Evolutionary conservation across 2,329 filamentous ascomycete species (phyloP), one percentile per base, ranked within the genome.

Genomic region (Mycogone perniciosa): DNA sequence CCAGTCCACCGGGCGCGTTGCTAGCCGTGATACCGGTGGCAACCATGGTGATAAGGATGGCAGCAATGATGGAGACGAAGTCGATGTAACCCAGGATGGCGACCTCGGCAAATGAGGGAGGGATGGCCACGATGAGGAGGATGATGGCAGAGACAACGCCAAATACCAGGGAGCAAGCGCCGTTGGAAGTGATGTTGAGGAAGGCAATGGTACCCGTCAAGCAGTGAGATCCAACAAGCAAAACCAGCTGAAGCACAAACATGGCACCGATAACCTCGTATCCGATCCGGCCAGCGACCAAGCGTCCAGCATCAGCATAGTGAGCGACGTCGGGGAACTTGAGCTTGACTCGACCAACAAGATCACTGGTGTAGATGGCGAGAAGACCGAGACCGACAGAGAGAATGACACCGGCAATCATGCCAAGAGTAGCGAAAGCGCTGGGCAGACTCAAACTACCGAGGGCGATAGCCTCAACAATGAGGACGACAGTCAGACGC

Each of bases 211-310:
- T 77, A 57, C 87, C 87, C 0, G 84, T 86, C 54, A 88, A 70
- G 46, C 86, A 73, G 67, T 89, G 86, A n/a, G 83, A 85, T 33
- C 79, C 82, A 67, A 85, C 82, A 58, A 86, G 77, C 67, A 89
- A 86, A 50, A 85, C 69, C 37, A 88, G 71, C 65, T 87, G 81
- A 13, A 88, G 66, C 7, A 77, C 69, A 58, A 85, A 83, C 56
- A 78, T 82, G 55, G 71, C 66, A 27, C 82, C 82, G 41, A 86
- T 70, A 31, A 88, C 56, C 62, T 86, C 81, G 54, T 81, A 78
- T 1, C 82, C 83, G 37, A 79, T 69, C 13, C 67, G 70, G 7
- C 86, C 86, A 52, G 74, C 72, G 45, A 88, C 70, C 44, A 88
- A 71, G 41, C 76, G 71, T 2, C 82, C 84, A 10, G 82, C 84